A percentile compares a stretch with the other conserved stretches of the same genome.
These are phyloP conservation scores for Tuber indicum DNA, from an alignment of 495 filamentous ascomycete species.

Conservation along the genomic window DNA sequence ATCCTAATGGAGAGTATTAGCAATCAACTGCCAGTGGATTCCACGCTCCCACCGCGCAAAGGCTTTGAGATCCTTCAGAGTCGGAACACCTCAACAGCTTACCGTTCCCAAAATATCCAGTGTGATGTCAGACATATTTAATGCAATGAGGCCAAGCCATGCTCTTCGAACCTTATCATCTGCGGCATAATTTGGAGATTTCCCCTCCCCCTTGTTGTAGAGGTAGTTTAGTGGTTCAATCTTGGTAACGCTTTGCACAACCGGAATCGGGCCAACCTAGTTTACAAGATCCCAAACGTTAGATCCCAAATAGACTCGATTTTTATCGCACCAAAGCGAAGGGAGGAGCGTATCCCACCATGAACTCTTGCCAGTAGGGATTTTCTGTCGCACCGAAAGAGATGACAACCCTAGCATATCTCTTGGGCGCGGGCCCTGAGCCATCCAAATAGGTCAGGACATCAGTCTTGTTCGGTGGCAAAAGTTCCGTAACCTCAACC, in stretches of 20 bases:
- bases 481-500: slow-evolving; percentile 45
- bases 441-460: slow-evolving; percentile 47
- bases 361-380: slow-evolving; percentile 47
- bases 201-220: slow-evolving; percentile 46
- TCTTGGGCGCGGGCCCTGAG: slow-evolving; percentile 42
- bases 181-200: slow-evolving; percentile 45
- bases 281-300: not conserved
- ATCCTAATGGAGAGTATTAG: slow-evolving; percentile 37
- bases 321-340: not conserved
- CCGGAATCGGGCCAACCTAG: slow-evolving; percentile 49
- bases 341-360: slow-evolving; percentile 15
- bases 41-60: slow-evolving; percentile 15
- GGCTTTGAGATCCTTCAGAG: slow-evolving; percentile 39
- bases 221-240: slow-evolving; percentile 45
- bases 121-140: slow-evolving; percentile 44
- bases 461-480: slow-evolving; percentile 53
- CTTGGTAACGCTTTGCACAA: slow-evolving; percentile 42
- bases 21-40: slow-evolving; percentile 22
- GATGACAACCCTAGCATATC: slow-evolving; percentile 49
- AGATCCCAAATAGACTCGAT: not conserved
- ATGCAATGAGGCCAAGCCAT: slow-evolving; percentile 41
- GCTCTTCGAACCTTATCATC: slow-evolving; percentile 37
- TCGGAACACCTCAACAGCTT: slow-evolving; percentile 20
- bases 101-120: slow-evolving; percentile 38
- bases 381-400: slow-evolving; percentile 44